Conservation (phyloP, 345 rosid species). For the Rhizophora mangle region DNA sequence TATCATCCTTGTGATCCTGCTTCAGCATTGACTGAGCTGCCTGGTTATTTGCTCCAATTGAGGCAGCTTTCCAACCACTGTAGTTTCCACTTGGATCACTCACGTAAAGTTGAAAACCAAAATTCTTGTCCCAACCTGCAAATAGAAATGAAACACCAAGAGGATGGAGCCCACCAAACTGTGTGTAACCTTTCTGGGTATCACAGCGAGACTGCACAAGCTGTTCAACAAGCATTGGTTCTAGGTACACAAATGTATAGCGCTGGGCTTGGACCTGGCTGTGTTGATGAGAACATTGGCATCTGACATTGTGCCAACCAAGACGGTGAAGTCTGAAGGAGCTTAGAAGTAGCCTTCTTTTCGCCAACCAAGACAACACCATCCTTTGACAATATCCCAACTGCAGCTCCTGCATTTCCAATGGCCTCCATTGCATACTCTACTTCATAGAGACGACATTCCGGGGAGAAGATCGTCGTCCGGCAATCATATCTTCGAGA, state of each 20-base stretch:
- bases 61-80: conserved; percentile 96
- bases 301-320: conserved; percentile 97
- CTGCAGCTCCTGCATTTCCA: conserved; percentile 93
- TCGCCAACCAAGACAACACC: conserved; percentile 93
- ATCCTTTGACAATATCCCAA: conserved; percentile 82
- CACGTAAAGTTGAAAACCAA: conserved; percentile 88
- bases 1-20: conserved; percentile 93
- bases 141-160: conserved; percentile 92
- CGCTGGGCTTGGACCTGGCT: conserved; percentile 94
- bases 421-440: conserved; percentile 99
- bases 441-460: conserved; percentile 97
- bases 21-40: conserved; percentile 96
- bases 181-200: conserved; percentile 93
- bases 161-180: conserved; percentile 95
- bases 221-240: conserved; percentile 96
- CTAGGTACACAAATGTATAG: conserved; percentile 82
- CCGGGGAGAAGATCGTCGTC: conserved; percentile 97
- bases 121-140: conserved; percentile 96
- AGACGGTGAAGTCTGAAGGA: conserved; percentile 91
- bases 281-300: conserved; percentile 94
- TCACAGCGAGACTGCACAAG: conserved; percentile 92
- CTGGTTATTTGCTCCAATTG: conserved; percentile 91
- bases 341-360: conserved; percentile 97
- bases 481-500: conserved; percentile 99
- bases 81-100: conserved; percentile 97